These are phyloP conservation scores for Tricladium varicosporioides DNA, from an alignment of 2,329 filamentous ascomycete genomes.

Conservation along the genomic window DNA sequence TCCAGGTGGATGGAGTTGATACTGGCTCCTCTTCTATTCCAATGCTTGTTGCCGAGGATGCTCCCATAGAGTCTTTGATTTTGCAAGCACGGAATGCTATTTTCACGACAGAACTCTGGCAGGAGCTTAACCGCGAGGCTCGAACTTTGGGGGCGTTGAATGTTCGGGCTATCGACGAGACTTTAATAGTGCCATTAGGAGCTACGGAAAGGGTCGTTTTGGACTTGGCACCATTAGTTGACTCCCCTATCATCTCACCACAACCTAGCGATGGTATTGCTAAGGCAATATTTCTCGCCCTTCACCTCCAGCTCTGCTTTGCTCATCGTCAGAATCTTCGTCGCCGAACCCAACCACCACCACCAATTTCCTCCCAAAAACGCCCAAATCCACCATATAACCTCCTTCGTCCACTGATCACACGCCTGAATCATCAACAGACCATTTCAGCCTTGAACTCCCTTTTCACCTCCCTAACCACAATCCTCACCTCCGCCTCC, in stretches of 20 bases:
- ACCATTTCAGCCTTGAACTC: constrained; percentile 20
- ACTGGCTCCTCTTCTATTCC: constrained; percentile 56
- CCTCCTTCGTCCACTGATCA: constrained; percentile 56
- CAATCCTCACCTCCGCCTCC: constrained; percentile 23
- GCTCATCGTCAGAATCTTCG: constrained; percentile 75
- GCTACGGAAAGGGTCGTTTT: constrained; percentile 58
- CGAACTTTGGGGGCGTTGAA: constrained; percentile 69
- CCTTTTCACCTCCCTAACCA: constrained; percentile 24
- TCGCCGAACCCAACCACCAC: constrained; percentile 63
- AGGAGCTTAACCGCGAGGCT: constrained; percentile 82
- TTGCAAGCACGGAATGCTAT: constrained; percentile 75
- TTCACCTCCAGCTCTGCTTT: constrained; percentile 75
- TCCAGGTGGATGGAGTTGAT: constrained; percentile 55
- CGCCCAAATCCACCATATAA: constrained; percentile 49
- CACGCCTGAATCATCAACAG: constrained; percentile 30
- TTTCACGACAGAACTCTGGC: constrained; percentile 83
- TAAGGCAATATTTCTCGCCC: constrained; percentile 61
- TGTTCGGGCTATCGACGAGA: constrained; percentile 60
- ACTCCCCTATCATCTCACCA: constrained; percentile 36
- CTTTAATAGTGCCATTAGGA: constrained; percentile 55
- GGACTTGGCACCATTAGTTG: constrained; percentile 63
- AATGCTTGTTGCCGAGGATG: constrained; percentile 53
- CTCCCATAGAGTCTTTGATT: constrained; percentile 65
- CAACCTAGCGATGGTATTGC: constrained; percentile 53
- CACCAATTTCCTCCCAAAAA: constrained; percentile 48